Base-by-base conservation (phyloP, 345 rosid genomes). In the Isatis tinctoria region DNA sequence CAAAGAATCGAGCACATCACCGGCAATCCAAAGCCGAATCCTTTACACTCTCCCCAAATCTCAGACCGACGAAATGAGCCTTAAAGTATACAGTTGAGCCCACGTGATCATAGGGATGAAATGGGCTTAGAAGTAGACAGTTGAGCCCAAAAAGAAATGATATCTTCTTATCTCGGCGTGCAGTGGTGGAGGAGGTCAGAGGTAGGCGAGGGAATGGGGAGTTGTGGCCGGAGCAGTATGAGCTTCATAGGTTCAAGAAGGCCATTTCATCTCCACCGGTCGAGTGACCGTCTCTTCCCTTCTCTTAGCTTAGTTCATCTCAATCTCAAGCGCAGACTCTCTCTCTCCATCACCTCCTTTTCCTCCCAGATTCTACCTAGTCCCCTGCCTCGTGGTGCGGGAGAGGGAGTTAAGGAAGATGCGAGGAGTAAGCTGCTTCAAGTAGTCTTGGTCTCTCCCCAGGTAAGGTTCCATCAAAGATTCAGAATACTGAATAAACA, bases 361-460 rank as follows among this genome's bases (percentile, higher is more conserved):
- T 74, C 80, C 83, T 54, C 67, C 83, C 49, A 60, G 77, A 44
- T 81, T 75, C 69, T 80, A 69, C 73, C 78, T 80, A n/a, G n/a
- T n/a, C 72, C 82, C 27, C 65, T 81, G 61, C 81, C 90, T 14
- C 80, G 37, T 57, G 86, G 87, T 45, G 78, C 72, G 11, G 87
- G 90, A 22, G 81, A 83, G 63, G 79, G 82, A 40, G 74, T 79
- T 20, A 57, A 26, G 41, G 75, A 76, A 73, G 79, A 74, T 56
- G 80, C 83, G 3, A 81, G 68, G 54, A 83, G 76, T 57, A 86
- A 82, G 84, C 71, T 89, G 69, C 93, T 91, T 65, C 97, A 89
- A 84, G 93, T 89, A 49, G 98, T 94, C 24, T 80, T 94, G 66
- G 97, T 94, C 22, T 94, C 97, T 83, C 98, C 97, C 44, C 98